A percentile compares a stretch with the other conserved stretches of the same genome.
Conservation (phyloP, 345 rosid genomes). For the Abelmoschus esculentus region DNA sequence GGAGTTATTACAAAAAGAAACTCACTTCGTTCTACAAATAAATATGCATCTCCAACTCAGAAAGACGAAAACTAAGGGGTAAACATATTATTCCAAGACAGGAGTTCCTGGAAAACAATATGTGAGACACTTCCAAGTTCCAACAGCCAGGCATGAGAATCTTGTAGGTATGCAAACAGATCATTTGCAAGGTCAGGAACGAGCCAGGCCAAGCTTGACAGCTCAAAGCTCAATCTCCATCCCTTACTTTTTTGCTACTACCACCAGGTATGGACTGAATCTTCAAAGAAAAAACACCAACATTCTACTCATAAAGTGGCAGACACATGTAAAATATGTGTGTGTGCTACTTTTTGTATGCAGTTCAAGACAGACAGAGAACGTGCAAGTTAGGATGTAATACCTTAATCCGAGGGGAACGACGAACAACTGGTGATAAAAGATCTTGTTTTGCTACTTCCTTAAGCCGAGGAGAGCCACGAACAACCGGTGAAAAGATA, state of each 20-base stretch:
- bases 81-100: not conserved
- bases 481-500: conserved; percentile 40
- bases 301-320: not conserved
- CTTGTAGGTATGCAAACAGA: not conserved
- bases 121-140: not conserved
- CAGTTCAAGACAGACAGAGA: not conserved
- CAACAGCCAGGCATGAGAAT: not conserved
- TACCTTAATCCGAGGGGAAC: conserved; percentile 65
- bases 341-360: not conserved
- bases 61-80: not conserved
- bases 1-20: not conserved
- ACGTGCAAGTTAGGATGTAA: conserved; percentile 3
- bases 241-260: not conserved
- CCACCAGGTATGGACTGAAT: not conserved
- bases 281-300: not conserved
- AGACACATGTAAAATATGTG: not conserved
- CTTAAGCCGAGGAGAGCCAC: conserved; percentile 53
- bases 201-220: not conserved
- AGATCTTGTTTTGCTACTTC: conserved; percentile 25
- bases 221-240: not conserved
- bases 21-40: not conserved
- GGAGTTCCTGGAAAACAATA: not conserved
- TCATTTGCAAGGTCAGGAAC: not conserved
- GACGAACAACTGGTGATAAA: conserved; percentile 47
- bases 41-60: not conserved